Base-by-base conservation (phyloP, 176 grass and related monocot species). In the Carex pumila region DNA sequence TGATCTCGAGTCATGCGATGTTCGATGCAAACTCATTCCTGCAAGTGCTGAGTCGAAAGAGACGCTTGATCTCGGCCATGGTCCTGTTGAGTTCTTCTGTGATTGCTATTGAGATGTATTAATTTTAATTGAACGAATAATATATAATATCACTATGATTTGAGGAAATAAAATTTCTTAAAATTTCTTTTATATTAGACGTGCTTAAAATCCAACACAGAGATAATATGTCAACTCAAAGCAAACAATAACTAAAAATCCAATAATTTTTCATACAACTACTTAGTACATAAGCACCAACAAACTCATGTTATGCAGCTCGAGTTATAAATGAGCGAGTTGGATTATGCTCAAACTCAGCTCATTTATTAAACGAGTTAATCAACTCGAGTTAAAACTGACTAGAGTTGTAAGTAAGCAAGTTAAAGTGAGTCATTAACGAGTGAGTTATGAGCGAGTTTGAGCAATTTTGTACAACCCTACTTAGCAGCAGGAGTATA, bases 221-320 rank as follows among this genome's bases (percentile, higher is more conserved):
- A 25, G 25, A 25, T 25, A 25, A 62, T 88, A 79, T 7, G 83
- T 50, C 0, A 85, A 31, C 7, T 74, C 15, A 13, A 90, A 87
- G 25, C 25, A 25, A 25, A 25, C 25, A 0, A 55, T 85, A 62
- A 47, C 43, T 45, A 8, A 45, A 90, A 56, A 45, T 87, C 89
- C 1, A 64, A 12, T 3, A 65, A 74, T 0, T 2, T 73, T 83
- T 43, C 12, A 7, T 25, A 25, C 25, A 25, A 25, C 25, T 25
- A 25, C 25, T 25, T 25, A 0, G 25, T 25, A 25, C 25, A 25
- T 25, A 25, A 25, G 25, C 25, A 25, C 25, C 25, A 25, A 25
- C 0, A 25, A 25, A 25, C 25, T 25, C 25, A 25, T 25, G 25
- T 25, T 25, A 25, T 25, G 25, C 0, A 25, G 0, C 25, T 25